phyloP scores from a whole-genome alignment of 441 rosid genomes.

The Aquilaria agallochum region DNA sequence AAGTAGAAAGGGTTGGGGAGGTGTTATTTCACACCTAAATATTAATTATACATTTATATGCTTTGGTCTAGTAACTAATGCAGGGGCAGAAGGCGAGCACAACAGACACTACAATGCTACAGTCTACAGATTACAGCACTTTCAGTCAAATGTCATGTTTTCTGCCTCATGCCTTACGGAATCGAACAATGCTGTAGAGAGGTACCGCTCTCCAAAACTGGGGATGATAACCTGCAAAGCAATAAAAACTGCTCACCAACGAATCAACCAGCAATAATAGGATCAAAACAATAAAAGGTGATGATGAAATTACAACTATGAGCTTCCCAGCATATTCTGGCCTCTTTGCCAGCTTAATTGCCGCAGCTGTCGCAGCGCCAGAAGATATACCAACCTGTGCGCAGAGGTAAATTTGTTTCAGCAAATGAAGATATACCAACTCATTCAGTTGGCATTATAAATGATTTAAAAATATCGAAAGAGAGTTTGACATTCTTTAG shows the following conservation, averaged over 20 bases:
- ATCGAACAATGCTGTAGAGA: slow-evolving; percentile 6
- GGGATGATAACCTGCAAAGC: slow-evolving; percentile 28
- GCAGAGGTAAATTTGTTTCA: not conserved
- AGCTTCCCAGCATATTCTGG: slow-evolving; percentile 53
- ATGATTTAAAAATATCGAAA: not conserved
- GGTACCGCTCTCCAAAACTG: slow-evolving; percentile 16
- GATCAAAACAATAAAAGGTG: not conserved
- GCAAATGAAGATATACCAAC: not conserved
- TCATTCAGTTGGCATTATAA: not conserved
- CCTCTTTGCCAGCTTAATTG: slow-evolving; percentile 48
- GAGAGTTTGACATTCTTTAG: not conserved
- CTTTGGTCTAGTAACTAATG: too few relatives aligned
- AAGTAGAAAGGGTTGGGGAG: too few relatives aligned
- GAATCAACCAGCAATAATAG: not conserved
- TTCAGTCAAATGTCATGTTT: slow-evolving; percentile 14
- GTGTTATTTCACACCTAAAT: too few relatives aligned
- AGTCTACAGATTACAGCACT: not conserved
- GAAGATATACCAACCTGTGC: slow-evolving; percentile 66
- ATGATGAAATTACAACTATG: slow-evolving; percentile 29
- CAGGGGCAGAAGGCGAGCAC: too few relatives aligned
- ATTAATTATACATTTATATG: too few relatives aligned
- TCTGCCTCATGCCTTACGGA: slow-evolving; percentile 14
- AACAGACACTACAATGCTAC: too few relatives aligned
- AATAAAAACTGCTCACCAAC: not conserved
- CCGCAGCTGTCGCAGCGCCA: slow-evolving; percentile 59